Conservation (phyloP, 1,139 yeast genomes). For the Protomyces lactucae-debilis region DNA sequence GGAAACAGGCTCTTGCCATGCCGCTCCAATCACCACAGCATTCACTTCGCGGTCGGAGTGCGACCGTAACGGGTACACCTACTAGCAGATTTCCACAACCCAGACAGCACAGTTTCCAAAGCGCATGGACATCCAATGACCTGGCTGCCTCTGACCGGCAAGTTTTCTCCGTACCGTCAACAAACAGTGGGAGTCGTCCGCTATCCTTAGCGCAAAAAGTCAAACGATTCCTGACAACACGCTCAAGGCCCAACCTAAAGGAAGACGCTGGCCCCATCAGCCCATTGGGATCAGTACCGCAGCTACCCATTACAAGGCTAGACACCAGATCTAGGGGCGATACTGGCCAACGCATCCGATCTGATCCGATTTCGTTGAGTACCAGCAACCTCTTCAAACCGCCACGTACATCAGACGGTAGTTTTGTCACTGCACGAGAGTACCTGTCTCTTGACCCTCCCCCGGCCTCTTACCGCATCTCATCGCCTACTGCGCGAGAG, state of each 20-base stretch:
- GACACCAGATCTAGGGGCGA: not conserved
- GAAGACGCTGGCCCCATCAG: not conserved
- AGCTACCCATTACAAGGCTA: not conserved
- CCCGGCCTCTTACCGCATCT: not conserved
- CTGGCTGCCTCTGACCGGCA: too few relatives aligned
- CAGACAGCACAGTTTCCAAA: not conserved
- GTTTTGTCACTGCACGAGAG: not conserved
- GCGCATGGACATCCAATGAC: too few relatives aligned
- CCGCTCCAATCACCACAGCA: not conserved
- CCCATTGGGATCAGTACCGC: not conserved
- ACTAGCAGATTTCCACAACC: not conserved
- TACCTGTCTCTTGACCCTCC: not conserved
- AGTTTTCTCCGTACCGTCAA: too few relatives aligned
- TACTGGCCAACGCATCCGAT: not conserved
- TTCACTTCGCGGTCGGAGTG: not conserved
- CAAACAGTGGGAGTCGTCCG: too few relatives aligned
- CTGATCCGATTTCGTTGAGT: not conserved
- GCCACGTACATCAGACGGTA: not conserved
- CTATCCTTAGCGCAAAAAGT: not conserved
- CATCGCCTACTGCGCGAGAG: not conserved
- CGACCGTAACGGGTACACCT: not conserved
- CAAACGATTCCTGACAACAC: not conserved
- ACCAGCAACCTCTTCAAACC: not conserved
- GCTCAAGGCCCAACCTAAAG: not conserved
- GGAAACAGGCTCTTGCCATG: not conserved